A percentile compares a stretch with the other conserved stretches of the same genome.
Evolutionary conservation across 2,329 filamentous ascomycete genomes (phyloP).

Genomic region (Colletotrichum godetiae): DNA sequence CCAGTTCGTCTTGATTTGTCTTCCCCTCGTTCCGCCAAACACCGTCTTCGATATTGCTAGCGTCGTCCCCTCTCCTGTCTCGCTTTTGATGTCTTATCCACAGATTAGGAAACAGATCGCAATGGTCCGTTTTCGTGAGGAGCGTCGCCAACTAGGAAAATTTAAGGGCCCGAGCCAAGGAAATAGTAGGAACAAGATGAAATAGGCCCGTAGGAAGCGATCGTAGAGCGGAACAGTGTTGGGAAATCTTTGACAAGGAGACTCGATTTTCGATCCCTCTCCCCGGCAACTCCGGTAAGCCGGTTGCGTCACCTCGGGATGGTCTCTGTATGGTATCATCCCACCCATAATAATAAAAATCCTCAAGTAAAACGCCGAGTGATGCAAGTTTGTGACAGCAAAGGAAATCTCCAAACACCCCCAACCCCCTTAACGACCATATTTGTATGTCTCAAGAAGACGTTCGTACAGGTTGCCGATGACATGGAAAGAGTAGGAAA

Average conservation of each 20-base stretch:
- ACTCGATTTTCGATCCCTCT: background rate
- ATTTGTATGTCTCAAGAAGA: conserved; percentile 4
- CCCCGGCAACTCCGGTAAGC: conserved; percentile 4
- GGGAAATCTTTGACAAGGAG: conserved; percentile 14
- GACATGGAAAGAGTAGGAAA: background rate
- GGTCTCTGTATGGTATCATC: conserved; percentile 34
- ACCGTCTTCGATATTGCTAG: background rate
- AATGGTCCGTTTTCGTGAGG: background rate
- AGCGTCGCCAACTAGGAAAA: background rate
- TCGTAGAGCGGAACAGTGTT: conserved; percentile 11
- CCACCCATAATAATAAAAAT: background rate
- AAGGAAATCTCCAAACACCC: background rate
- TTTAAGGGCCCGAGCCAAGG: background rate
- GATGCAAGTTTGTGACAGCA: conserved; percentile 27
- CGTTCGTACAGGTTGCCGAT: conserved; percentile 17
- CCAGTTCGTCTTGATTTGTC: background rate
- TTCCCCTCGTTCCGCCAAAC: background rate
- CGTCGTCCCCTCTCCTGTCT: background rate
- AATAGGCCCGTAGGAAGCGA: conserved; percentile 26
- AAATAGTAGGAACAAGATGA: background rate
- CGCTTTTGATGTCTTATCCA: conserved; percentile 16
- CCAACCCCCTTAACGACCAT: conserved; percentile 12
- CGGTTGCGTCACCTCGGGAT: conserved; percentile 2
- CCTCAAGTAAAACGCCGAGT: conserved; percentile 22
- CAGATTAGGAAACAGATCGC: background rate